These are phyloP conservation scores for Backusella westeae DNA, from an alignment of 192 early-diverging fungal genomes.

Conservation along the genomic window DNA sequence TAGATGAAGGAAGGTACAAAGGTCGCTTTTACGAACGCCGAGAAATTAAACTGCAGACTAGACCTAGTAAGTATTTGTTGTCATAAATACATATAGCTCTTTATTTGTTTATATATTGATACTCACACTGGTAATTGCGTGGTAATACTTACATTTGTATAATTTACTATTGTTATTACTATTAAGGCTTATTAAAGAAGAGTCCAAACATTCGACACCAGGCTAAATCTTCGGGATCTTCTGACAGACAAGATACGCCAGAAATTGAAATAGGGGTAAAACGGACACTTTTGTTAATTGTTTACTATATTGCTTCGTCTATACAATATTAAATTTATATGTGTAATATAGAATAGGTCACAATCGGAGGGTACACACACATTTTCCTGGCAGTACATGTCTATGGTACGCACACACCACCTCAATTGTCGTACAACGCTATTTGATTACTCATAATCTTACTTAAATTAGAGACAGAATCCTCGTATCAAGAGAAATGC, in stretches of 20 bases:
- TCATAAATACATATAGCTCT: not conserved
- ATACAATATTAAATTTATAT: not conserved
- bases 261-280: slow-evolving; percentile 6
- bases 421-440: not conserved
- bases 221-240: slow-evolving; percentile 8
- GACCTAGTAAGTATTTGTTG: not conserved
- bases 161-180: not conserved
- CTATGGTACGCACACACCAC: slow-evolving; percentile 19
- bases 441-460: not conserved
- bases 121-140: not conserved
- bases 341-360: slow-evolving; percentile 10
- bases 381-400: slow-evolving; percentile 25
- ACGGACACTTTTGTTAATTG: not conserved
- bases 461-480: slow-evolving; percentile 34
- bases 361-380: slow-evolving; percentile 8
- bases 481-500: slow-evolving; percentile 49
- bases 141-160: not conserved
- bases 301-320: not conserved
- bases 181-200: not conserved
- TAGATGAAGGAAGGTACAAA: slow-evolving; percentile 18
- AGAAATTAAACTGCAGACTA: slow-evolving; percentile 3
- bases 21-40: slow-evolving; percentile 6
- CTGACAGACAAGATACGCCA: not conserved
- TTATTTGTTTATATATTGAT: not conserved
- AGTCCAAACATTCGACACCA: not conserved